These are phyloP conservation scores for Hansenula sp. DNA, from an alignment of 1,139 yeast species.

Conservation along the genomic window DNA sequence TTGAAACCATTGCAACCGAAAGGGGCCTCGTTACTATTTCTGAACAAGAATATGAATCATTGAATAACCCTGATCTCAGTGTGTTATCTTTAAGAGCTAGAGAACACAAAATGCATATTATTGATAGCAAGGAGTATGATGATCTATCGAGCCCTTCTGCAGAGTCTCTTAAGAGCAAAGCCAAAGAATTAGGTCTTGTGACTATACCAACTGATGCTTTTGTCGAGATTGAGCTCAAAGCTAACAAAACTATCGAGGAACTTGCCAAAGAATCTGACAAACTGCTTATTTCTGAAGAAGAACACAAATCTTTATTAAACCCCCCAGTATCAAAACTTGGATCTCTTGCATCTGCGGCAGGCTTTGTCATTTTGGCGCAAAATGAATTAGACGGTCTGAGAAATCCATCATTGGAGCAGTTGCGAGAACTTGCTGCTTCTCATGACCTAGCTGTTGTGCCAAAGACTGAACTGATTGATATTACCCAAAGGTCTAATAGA, in stretches of 20 bases:
- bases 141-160: constrained; percentile 20
- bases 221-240: constrained; percentile 9
- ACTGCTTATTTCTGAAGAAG: constrained; percentile 21
- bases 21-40: constrained; percentile 17
- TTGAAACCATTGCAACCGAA: constrained; percentile 5
- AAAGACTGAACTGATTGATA: constrained; percentile 21
- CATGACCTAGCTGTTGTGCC: constrained; percentile 50
- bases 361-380: constrained; percentile 5
- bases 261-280: constrained; percentile 25
- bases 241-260: constrained; percentile 21
- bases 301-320: constrained; percentile 1
- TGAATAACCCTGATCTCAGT: constrained; percentile 19
- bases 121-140: constrained; percentile 39
- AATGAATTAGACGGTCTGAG: constrained; percentile 2
- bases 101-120: constrained; percentile 39
- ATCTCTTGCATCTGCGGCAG: constrained; percentile 15
- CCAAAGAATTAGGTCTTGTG: constrained; percentile 35
- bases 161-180: constrained; percentile 20
- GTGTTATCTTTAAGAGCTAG: constrained; percentile 21
- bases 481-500: constrained; percentile 17
- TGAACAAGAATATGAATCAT: constrained; percentile 14
- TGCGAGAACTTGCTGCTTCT: constrained; percentile 31
- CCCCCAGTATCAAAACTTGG: constrained; percentile 19
- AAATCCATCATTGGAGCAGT: constrained; percentile 6
- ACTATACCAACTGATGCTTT: constrained; percentile 40